phyloP scores from a whole-genome alignment of 2,329 filamentous ascomycete genomes.

The Fusarium pininemorale region DNA sequence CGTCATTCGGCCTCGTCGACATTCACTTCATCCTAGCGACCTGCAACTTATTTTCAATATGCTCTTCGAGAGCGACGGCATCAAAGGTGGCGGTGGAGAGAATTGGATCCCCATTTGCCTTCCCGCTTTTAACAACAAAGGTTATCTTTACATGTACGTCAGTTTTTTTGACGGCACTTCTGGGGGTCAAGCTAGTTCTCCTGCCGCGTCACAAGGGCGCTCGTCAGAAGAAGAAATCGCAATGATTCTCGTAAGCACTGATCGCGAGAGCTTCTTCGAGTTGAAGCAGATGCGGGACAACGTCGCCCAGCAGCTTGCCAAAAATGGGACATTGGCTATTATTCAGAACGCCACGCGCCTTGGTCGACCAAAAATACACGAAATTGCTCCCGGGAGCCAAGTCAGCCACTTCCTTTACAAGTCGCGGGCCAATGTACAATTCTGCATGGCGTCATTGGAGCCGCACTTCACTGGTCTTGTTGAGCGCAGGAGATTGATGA shows the following conservation, averaged over 20 bases:
- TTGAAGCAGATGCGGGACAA: conserved; percentile 77
- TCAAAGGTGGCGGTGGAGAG: conserved; percentile 90
- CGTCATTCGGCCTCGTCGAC: conserved; percentile 91
- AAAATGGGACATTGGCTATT: conserved; percentile 76
- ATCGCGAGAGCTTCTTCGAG: conserved; percentile 93
- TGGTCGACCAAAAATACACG: conserved; percentile 75
- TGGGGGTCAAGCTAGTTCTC: conserved; percentile 51
- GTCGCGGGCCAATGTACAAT: conserved; percentile 92
- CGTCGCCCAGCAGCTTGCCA: conserved; percentile 74
- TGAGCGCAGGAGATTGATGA: conserved; percentile 77
- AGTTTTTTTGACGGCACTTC: conserved; percentile 80
- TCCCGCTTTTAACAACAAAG: conserved; percentile 95
- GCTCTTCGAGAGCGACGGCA: conserved; percentile 93
- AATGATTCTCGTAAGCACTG: conserved; percentile 88
- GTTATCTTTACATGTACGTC: conserved; percentile 99
- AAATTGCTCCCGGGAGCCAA: conserved; percentile 82
- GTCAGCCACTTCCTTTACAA: conserved; percentile 96
- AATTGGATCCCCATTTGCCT: conserved; percentile 98
- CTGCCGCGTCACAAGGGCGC: conserved; percentile 69
- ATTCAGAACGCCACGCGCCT: conserved; percentile 76
- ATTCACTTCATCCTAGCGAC: conserved; percentile 94
- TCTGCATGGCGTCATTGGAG: conserved; percentile 85
- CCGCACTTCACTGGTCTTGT: conserved; percentile 70
- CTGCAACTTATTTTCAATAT: conserved; percentile 98
- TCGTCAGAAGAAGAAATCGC: conserved; percentile 83